These are phyloP conservation scores for Daldinia childiae DNA, from an alignment of 495 filamentous ascomycete species.

Conservation along the genomic window DNA sequence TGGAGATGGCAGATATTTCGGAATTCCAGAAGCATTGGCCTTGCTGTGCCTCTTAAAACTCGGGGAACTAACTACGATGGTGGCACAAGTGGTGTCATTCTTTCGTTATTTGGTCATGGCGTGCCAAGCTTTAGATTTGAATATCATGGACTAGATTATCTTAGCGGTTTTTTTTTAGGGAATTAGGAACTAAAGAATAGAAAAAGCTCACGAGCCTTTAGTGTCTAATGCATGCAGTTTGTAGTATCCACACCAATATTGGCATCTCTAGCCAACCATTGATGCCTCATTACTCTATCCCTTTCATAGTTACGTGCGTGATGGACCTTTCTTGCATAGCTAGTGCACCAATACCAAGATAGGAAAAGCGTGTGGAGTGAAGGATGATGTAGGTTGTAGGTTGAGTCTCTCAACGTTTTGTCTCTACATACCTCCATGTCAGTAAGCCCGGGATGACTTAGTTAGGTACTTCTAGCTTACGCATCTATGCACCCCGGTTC, in stretches of 20 bases:
- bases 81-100: slow-evolving; percentile 27
- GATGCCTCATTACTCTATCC: slow-evolving; percentile 10
- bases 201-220: background rate
- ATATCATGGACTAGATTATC: background rate
- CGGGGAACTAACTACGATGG: slow-evolving; percentile 29
- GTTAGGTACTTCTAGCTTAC: background rate
- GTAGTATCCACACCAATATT: slow-evolving; percentile 26
- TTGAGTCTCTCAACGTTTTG: slow-evolving; percentile 6
- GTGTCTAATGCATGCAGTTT: too few species aligned
- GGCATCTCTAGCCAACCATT: slow-evolving; percentile 22
- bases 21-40: background rate
- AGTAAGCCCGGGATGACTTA: background rate
- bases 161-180: background rate
- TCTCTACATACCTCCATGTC: background rate
- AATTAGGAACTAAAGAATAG: background rate
- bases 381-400: slow-evolving; percentile 32
- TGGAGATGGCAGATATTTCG: slow-evolving; percentile 14
- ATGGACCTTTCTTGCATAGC: slow-evolving; percentile 31
- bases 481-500: background rate
- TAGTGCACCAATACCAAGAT: slow-evolving; percentile 25
- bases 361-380: slow-evolving; percentile 32
- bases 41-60: slow-evolving; percentile 3
- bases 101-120: slow-evolving; percentile 23
- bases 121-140: slow-evolving; percentile 29
- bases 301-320: slow-evolving; percentile 25